Base-by-base conservation (phyloP, 495 filamentous ascomycete species). In the Aspergillus asperescens region DNA sequence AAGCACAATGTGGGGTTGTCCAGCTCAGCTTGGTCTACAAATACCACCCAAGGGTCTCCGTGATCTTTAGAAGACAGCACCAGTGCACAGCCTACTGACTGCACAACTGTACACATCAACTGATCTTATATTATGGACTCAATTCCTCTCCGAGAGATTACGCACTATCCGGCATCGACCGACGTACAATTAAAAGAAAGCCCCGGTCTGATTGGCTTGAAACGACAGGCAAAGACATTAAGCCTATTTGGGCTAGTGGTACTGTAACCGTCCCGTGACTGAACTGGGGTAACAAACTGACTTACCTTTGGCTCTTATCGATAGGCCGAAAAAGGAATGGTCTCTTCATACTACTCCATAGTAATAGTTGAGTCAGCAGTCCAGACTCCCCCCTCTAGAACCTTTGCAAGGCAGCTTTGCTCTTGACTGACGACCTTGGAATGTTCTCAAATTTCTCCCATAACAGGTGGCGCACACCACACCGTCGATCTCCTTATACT, bases 341-440 rank as follows among this genome's bases (percentile, higher is more conserved):
- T 12, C 13, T n/a, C n/a, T n/a, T n/a, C n/a, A n/a, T n/a, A n/a
- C 31, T 55, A 51, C 57, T 57, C 54, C 51, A 49, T 54, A 54
- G 39, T 32, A 29, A 15, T 31, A 22, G 49, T 52, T 64, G 58
- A 64, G 53, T 64, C 62, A 64, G 62, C 62, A 60, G 56, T 64
- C 59, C 56, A 64, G 61, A 47, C 58, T 57, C 3, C n/a, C 52
- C 19, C 59, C 54, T 62, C 54, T 56, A 47, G 56, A 58, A 38
- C 29, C 52, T 56, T 50, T 60, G 60, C 53, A n/a, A 43, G 56
- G 35, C 34, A 52, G 31, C 48, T 50, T 51, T 9, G 13, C 5
- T 15, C 25, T 31, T 35, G n/a, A n/a, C n/a, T n/a, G n/a, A n/a
- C n/a, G n/a, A 35, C 23, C 41, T 46, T 7, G 18, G 18, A 48